Evolutionary conservation across 192 early-diverging fungal genomes (phyloP).

Genomic region (Dissophora ornata): DNA sequence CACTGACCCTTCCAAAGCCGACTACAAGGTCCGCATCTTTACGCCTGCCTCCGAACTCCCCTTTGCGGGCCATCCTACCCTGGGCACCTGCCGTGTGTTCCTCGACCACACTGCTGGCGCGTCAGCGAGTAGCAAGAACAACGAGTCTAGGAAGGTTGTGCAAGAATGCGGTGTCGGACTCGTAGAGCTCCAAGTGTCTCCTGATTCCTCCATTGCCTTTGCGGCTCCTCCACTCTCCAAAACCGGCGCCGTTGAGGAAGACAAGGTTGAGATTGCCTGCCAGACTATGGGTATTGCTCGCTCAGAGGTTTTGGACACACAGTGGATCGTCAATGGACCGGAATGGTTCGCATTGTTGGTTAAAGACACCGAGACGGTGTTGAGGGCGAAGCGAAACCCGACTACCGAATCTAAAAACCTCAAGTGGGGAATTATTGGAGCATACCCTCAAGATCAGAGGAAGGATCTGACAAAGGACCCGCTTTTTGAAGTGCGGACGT

Average conservation of each 20-base stretch:
- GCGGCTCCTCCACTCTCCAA: conserved; percentile 28
- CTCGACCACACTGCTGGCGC: conserved; percentile 12
- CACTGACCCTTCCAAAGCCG: conserved; percentile 27
- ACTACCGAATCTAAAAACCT: conserved; percentile 20
- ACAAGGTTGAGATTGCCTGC: conserved; percentile 11
- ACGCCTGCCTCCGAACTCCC: conserved; percentile 21
- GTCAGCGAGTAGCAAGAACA: neutral
- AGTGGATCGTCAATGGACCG: conserved; percentile 35
- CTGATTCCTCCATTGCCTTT: conserved; percentile 16
- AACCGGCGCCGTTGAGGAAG: conserved; percentile 23
- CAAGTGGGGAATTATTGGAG: conserved; percentile 15
- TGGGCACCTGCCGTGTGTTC: conserved; percentile 22
- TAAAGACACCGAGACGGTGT: conserved; percentile 16
- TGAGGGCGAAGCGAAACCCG: conserved; percentile 13
- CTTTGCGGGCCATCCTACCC: conserved; percentile 32
- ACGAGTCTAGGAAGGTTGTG: conserved; percentile 12
- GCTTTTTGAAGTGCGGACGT: conserved; percentile 23
- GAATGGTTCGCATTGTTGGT: conserved; percentile 28
- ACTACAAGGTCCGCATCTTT: conserved; percentile 31
- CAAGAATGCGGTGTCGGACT: conserved; percentile 39
- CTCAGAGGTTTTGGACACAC: conserved; percentile 15
- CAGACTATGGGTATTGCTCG: conserved; percentile 24
- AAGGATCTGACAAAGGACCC: conserved; percentile 2
- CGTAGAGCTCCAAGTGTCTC: neutral
- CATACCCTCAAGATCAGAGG: conserved; percentile 2